These are phyloP conservation scores for Dentiscutata heterogama DNA, from an alignment of 371 early-diverging fungal genomes.

Conservation along the genomic window DNA sequence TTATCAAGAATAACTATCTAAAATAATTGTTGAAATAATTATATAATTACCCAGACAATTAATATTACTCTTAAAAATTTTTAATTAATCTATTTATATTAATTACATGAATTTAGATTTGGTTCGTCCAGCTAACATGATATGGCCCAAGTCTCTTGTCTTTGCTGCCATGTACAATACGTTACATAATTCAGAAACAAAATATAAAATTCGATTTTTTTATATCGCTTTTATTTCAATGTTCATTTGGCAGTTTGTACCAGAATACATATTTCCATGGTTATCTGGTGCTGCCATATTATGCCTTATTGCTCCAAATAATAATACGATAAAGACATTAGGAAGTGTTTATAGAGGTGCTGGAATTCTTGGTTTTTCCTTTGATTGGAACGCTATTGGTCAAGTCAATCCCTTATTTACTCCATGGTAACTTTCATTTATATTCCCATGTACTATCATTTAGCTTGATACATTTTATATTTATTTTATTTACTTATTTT, in stretches of 20 bases:
- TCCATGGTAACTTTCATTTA: not conserved
- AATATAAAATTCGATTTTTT: conserved; percentile 52
- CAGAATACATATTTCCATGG: conserved; percentile 66
- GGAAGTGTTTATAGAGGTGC: conserved; percentile 61
- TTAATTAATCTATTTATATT: too few species aligned
- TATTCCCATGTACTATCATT: too few species aligned
- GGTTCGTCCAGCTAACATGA: conserved; percentile 19
- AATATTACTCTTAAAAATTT: too few species aligned
- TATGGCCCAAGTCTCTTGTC: conserved; percentile 77
- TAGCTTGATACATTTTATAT: too few species aligned
- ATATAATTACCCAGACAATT: too few species aligned
- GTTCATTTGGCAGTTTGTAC: conserved; percentile 68
- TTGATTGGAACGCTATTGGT: conserved; percentile 52
- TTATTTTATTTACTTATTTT: not conserved
- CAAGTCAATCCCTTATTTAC: conserved; percentile 18
- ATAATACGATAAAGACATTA: conserved; percentile 62
- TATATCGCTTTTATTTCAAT: conserved; percentile 52
- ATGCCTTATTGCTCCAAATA: conserved; percentile 50
- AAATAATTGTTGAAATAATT: too few species aligned
- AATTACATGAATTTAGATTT: not conserved
- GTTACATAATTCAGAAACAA: conserved; percentile 53
- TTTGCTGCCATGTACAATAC: conserved; percentile 66
- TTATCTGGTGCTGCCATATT: conserved; percentile 58
- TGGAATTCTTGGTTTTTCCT: conserved; percentile 50
- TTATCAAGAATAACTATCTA: too few species aligned